A percentile compares a stretch with the other conserved stretches of the same genome.
These are phyloP conservation scores for Venturia pyrina DNA, from an alignment of 2,329 filamentous ascomycete species.

Conservation along the genomic window DNA sequence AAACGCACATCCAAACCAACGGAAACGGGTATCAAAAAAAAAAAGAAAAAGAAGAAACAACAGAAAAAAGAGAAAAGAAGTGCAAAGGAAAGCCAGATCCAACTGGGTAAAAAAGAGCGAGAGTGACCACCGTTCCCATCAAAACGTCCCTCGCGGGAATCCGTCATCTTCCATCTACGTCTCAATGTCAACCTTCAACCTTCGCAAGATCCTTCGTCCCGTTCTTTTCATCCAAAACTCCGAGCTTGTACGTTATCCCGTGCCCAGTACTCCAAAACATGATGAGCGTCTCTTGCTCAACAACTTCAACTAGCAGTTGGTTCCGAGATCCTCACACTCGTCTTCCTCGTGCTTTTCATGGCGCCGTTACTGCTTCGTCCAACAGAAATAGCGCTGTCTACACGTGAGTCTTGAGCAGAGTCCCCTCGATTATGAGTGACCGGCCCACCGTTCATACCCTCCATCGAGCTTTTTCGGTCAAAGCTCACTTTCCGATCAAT, in stretches of 20 bases:
- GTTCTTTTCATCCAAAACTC: not conserved
- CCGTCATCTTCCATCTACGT: not conserved
- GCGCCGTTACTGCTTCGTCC: not conserved
- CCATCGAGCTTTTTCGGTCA: not conserved
- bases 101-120: not conserved
- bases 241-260: not conserved
- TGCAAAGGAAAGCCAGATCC: not conserved
- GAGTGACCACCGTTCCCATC: not conserved
- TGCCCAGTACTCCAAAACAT: not conserved
- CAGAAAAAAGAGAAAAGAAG: not conserved
- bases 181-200: not conserved
- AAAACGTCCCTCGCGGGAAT: not conserved
- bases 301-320: not conserved
- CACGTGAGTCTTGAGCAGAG: not conserved
- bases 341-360: not conserved
- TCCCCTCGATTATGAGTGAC: not conserved
- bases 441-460: not conserved
- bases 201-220: not conserved
- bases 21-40: not conserved
- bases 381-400: not conserved
- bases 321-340: constrained; percentile 11
- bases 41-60: not conserved
- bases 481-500: not conserved
- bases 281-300: not conserved
- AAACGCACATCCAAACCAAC: not conserved